phyloP scores from a whole-genome alignment of 2,329 filamentous ascomycete species.

The Monosporascus sp. region DNA sequence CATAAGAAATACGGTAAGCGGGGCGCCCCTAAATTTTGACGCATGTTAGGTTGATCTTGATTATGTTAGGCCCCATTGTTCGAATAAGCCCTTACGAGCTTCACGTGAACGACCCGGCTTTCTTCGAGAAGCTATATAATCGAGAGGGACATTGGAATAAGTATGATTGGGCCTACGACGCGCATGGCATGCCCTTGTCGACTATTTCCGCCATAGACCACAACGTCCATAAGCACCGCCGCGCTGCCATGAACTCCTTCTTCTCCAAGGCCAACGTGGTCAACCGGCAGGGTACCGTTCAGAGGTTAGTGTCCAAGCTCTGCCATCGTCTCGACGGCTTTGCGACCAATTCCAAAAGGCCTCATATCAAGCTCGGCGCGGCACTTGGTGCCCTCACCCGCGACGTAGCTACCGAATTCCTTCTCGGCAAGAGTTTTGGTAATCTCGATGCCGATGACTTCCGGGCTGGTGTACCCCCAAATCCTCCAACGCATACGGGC shows the following conservation, averaged over 20 bases:
- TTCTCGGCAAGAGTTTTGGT: neutral
- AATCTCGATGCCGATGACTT: constrained; percentile 1
- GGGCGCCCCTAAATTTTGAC: neutral
- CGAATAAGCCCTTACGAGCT: too few species aligned
- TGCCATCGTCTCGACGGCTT: neutral
- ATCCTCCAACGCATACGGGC: constrained; percentile 2
- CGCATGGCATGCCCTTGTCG: neutral
- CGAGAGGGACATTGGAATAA: too few species aligned
- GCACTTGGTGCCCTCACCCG: neutral
- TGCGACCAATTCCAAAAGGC: neutral
- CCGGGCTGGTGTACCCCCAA: neutral
- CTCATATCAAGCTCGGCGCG: neutral
- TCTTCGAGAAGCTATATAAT: too few species aligned
- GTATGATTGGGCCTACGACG: neutral
- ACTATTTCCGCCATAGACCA: neutral
- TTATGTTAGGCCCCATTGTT: too few species aligned
- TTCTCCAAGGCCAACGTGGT: constrained; percentile 1
- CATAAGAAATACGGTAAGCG: neutral
- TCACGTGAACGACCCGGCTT: too few species aligned
- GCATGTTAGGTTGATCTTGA: too few species aligned
- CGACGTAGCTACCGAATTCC: neutral
- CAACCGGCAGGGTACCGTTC: neutral
- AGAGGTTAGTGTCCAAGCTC: neutral
- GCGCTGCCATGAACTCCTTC: neutral
- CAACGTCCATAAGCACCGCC: neutral